Base-by-base conservation (phyloP, 352 stramenopile genomes). In the Pythium myriotylum region DNA sequence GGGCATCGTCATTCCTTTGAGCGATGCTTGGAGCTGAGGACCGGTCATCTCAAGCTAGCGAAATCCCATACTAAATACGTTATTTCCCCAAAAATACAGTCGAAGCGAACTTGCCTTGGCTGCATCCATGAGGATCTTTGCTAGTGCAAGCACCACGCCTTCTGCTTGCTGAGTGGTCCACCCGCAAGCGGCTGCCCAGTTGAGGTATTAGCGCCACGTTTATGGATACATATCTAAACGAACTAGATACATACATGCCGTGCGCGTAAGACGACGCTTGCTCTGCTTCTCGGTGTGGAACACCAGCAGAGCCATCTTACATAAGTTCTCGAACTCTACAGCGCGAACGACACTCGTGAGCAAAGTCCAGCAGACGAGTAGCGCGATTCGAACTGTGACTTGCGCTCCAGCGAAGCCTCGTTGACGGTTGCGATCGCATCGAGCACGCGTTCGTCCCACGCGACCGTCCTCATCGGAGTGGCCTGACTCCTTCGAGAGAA, bases 101-200 rank as follows among this genome's bases (percentile, higher is more conserved):
- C 14, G 1, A 20, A 22, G 10, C 12, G 22, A 19, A 50, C 35
- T 14, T 26, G 89, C 84, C 72, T 89, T 91, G 35, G 79, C 72
- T 7, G 70, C 68, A 16, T 93, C 84, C 73, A 90, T 89, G 43
- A 93, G 63, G 46, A 91, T 78, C 68, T 90, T 88, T n/a, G 79
- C 78, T 16, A 93, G 45, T 6, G 78, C 80, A 3, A 88, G 66
- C 22, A 91, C 80, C 0, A 70, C 67, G 4, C 75, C 61, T 33
- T 93, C 84, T 37, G 84, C 73, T 56, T 81, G 61, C 29, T 83
- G 59, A 7, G 60, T 26, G n/a, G 76, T 73, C 82, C 83, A 91
- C 40, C 84, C 84, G 12, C 71, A 79, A 5, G 72, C 63, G 51
- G 79, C 84, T 93, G 50, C 10, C n/a, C n/a, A n/a, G n/a, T n/a